Percentiles rank a stretch among this genome's conserved stretches.
These are phyloP conservation scores for Talaromyces sp. DNA, from an alignment of 2,329 filamentous ascomycete genomes.

Conservation along the genomic window DNA sequence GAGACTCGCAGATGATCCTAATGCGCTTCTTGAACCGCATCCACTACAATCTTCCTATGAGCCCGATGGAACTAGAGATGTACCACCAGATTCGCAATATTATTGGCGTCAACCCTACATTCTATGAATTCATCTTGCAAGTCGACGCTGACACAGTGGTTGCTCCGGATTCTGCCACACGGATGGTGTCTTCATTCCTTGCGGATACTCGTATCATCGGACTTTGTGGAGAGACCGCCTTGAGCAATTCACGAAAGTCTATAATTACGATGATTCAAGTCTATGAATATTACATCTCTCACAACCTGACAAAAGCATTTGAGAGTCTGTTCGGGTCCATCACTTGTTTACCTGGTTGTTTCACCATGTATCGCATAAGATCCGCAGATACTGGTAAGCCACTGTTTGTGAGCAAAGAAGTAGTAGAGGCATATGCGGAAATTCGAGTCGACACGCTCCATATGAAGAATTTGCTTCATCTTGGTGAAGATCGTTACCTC, in stretches of 20 bases:
- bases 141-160: slow-evolving; percentile 98
- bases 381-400: slow-evolving; percentile 93
- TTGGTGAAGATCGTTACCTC: slow-evolving; percentile 96
- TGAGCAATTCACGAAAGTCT: slow-evolving; percentile 89
- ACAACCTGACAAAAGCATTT: slow-evolving; percentile 95
- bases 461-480: slow-evolving; percentile 96
- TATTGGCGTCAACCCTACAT: slow-evolving; percentile 95
- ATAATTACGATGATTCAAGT: slow-evolving; percentile 99
- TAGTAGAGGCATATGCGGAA: slow-evolving; percentile 81
- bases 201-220: slow-evolving; percentile 92
- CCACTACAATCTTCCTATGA: slow-evolving; percentile 96
- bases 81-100: slow-evolving; percentile 98
- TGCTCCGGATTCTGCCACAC: slow-evolving; percentile 80
- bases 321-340: slow-evolving; percentile 96
- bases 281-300: slow-evolving; percentile 99
- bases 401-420: slow-evolving; percentile 88
- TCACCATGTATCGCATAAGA: slow-evolving; percentile 97
- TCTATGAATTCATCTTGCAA: slow-evolving; percentile 95
- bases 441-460: slow-evolving; percentile 97
- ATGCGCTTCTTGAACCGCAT: slow-evolving; percentile 99
- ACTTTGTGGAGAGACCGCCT: slow-evolving; percentile 87
- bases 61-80: slow-evolving; percentile 93
- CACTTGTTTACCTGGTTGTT: slow-evolving; percentile 96
- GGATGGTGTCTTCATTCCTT: slow-evolving; percentile 87
- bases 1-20: slow-evolving; percentile 96